phyloP scores from a whole-genome alignment of 257 asterid species.

The Perilla frutescens region DNA sequence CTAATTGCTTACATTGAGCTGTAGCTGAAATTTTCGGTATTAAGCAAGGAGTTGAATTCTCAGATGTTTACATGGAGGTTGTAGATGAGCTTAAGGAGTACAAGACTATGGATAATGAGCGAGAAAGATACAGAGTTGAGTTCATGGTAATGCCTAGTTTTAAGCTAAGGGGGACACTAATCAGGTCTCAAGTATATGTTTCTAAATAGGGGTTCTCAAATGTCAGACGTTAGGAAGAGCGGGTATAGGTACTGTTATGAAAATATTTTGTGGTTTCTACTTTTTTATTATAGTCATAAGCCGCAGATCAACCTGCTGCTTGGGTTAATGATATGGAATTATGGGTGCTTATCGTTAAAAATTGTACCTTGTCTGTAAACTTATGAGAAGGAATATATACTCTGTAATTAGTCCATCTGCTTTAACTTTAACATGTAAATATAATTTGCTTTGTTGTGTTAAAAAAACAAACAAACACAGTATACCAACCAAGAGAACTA shows the following conservation, averaged over 20 bases:
- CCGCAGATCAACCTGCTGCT: slow-evolving; percentile 37
- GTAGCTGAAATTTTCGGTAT: slow-evolving; percentile 60
- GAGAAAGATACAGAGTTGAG: slow-evolving; percentile 63
- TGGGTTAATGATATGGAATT: slow-evolving; percentile 20
- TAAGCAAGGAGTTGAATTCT: slow-evolving; percentile 61
- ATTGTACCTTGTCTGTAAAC: slow-evolving; percentile 23
- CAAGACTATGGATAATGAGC: slow-evolving; percentile 39
- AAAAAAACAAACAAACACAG: too few species aligned
- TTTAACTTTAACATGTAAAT: slow-evolving; percentile 36
- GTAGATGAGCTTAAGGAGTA: slow-evolving; percentile 60
- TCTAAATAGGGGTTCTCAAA: slow-evolving; percentile 42
- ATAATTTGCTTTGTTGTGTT: slow-evolving; percentile 26
- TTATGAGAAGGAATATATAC: slow-evolving; percentile 30
- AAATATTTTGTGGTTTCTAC: slow-evolving; percentile 21
- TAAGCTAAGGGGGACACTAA: slow-evolving; percentile 53
- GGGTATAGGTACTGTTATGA: slow-evolving; percentile 12
- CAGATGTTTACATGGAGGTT: slow-evolving; percentile 67
- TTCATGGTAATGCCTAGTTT: slow-evolving; percentile 87
- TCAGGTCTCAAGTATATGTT: slow-evolving; percentile 73
- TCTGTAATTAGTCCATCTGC: slow-evolving; percentile 40
- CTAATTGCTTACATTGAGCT: slow-evolving; percentile 47
- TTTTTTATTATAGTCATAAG: slow-evolving; percentile 30
- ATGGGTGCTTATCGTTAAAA: slow-evolving; percentile 11
- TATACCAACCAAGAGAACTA: too few species aligned
- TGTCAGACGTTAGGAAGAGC: slow-evolving; percentile 34